Base-by-base conservation (phyloP, 306 rosid species). In the Cercis canadensis region DNA sequence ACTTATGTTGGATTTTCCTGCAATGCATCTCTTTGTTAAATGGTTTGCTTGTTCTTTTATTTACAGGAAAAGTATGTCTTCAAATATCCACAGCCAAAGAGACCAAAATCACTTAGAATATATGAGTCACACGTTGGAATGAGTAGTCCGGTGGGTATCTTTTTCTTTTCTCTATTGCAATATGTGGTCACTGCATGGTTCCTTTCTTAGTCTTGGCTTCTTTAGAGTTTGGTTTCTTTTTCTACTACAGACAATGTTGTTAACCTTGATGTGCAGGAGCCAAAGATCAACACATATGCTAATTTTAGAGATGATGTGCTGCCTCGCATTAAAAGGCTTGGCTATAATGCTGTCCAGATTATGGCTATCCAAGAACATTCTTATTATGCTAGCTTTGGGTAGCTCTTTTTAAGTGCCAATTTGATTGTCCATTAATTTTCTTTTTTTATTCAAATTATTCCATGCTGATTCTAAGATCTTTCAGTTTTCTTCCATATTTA, bases 361-460 rank as follows among this genome's bases (percentile, higher is more conserved):
- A 95, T 95, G 99, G 99, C 99, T 75, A 89, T 95, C 70, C 99
- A 95, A 81, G 99, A 95, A 80, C 99, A 95, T 79, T 85, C 99
- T 69, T 95, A 95, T 72, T 95, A 95, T 79, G 99, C 99, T 52
- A 87, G 99, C 90, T 95, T 95, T 85, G 99, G 99, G 99, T 95
- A 85, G 69, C 66, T 60, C 60, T 62, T 72, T 67, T 65, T 47
- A 62, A 58, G 43, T 54, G 52, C 67, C 58, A 61, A 50, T 70
- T 54, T 45, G 58, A 19, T 51, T n/a, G 33, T 69, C 65, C 62
- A 47, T 4, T 5, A 3, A 24, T 17, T 57, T 40, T 40, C 45
- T 15, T 11, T 29, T 24, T 24, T 24, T 24, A 1, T 24, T 24
- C 29, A 24, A 24, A 24, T 24, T 24, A 3, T 24, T 24, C 29